phyloP scores from a whole-genome alignment of 2,329 filamentous ascomycete species.

The Penicillium expansum region DNA sequence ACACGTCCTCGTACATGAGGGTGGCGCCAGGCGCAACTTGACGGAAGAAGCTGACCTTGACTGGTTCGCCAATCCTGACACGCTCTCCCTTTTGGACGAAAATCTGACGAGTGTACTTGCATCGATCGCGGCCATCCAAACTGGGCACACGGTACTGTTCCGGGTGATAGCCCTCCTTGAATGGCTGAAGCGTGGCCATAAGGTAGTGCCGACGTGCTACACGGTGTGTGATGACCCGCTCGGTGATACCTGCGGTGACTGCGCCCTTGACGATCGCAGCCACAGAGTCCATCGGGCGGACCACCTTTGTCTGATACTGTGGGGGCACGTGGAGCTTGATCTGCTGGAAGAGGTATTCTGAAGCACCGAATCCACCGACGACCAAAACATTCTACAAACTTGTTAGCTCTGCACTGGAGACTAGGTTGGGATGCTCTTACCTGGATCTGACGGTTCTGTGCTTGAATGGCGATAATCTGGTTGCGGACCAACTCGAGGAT shows the following conservation, averaged over 20 bases:
- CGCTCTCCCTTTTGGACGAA: conserved; percentile 98
- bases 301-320: conserved; percentile 97
- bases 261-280: conserved; percentile 98
- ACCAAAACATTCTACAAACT: conserved; percentile 75
- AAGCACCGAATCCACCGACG: conserved; percentile 96
- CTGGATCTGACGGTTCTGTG: conserved; percentile 88
- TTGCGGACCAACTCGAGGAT: conserved; percentile 95
- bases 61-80: conserved; percentile 98
- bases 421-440: conserved; percentile 39
- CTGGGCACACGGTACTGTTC: conserved; percentile 97
- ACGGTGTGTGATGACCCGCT: conserved; percentile 93
- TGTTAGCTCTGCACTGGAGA: conserved; percentile 18
- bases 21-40: conserved; percentile 96
- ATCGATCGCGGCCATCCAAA: conserved; percentile 93
- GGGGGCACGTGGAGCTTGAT: conserved; percentile 98
- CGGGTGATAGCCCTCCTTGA: conserved; percentile 97
- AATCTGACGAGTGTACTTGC: conserved; percentile 97
- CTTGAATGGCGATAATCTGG: conserved; percentile 98
- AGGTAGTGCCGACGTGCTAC: conserved; percentile 97
- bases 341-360: conserved; percentile 98
- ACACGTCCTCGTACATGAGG: conserved; percentile 97
- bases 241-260: conserved; percentile 95
- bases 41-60: conserved; percentile 98
- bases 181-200: conserved; percentile 97
- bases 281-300: conserved; percentile 97